Evolutionary conservation across 768 basidiomycete genomes (phyloP).

Genomic region (Mycena capillaripes): DNA sequence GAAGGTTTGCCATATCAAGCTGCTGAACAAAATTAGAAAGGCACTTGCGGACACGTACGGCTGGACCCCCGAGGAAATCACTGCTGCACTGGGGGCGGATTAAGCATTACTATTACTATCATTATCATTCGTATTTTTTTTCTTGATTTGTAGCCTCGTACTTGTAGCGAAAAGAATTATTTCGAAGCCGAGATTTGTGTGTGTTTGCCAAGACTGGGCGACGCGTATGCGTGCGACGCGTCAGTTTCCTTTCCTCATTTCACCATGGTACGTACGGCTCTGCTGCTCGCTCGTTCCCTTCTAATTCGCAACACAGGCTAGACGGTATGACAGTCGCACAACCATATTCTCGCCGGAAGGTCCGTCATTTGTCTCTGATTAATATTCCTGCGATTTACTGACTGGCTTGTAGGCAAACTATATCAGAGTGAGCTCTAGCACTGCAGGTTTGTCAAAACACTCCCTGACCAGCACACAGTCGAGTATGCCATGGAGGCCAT

Average conservation of each 20-base stretch:
- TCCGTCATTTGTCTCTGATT: slow-evolving; percentile 46
- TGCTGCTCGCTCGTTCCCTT: slow-evolving; percentile 7
- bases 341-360: slow-evolving; percentile 99
- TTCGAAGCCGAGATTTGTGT: slow-evolving; percentile 1
- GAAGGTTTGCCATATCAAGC: not conserved
- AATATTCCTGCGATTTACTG: slow-evolving; percentile 8
- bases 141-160: slow-evolving; percentile 18
- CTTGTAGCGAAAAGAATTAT: not conserved
- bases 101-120: slow-evolving; percentile 13
- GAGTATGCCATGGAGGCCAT: slow-evolving; percentile 99
- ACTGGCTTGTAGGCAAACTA: slow-evolving; percentile 80
- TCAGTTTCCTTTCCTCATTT: slow-evolving; percentile 51
- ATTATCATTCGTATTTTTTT: not conserved
- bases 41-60: slow-evolving; percentile 22
- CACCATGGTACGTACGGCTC: slow-evolving; percentile 64
- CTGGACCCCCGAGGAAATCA: slow-evolving; percentile 20
- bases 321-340: slow-evolving; percentile 97
- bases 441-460: slow-evolving; percentile 27
- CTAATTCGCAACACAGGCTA: slow-evolving; percentile 66
- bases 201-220: slow-evolving; percentile 42
- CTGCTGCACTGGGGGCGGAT: slow-evolving; percentile 10
- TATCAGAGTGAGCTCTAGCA: slow-evolving; percentile 85
- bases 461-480: slow-evolving; percentile 62
- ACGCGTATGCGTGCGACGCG: slow-evolving; percentile 64
- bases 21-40: slow-evolving; percentile 8